phyloP scores from a whole-genome alignment of 2,329 filamentous ascomycete species.

The Metarhizium rileyi region DNA sequence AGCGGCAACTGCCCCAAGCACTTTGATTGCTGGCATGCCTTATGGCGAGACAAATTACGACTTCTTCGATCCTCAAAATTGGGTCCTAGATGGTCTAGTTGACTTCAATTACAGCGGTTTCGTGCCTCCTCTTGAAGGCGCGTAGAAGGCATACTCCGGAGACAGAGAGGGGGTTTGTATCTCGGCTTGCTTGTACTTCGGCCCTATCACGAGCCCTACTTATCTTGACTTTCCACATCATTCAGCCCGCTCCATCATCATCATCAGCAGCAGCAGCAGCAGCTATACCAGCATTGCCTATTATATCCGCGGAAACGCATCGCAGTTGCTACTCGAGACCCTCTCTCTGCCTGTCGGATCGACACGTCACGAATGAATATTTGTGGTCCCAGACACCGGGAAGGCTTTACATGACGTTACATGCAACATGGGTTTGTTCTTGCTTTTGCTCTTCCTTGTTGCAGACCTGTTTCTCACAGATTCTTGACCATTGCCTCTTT shows the following conservation, averaged over 20 bases:
- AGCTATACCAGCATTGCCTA: background rate
- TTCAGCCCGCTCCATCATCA: background rate
- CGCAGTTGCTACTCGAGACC: background rate
- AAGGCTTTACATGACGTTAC: background rate
- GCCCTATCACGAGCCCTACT: background rate
- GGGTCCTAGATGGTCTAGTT: slow-evolving; percentile 81
- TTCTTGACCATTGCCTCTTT: background rate
- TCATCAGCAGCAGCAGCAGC: background rate
- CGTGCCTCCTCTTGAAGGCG: slow-evolving; percentile 43
- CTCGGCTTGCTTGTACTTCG: no score
- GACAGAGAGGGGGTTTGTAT: background rate
- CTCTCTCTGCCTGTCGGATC: background rate
- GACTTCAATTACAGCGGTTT: slow-evolving; percentile 64
- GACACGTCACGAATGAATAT: background rate
- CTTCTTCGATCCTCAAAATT: slow-evolving; percentile 86
- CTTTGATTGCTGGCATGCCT: slow-evolving; percentile 38
- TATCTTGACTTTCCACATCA: background rate
- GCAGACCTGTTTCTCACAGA: background rate
- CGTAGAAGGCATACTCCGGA: slow-evolving; percentile 20
- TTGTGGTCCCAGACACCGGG: background rate
- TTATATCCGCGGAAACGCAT: background rate
- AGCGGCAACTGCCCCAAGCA: slow-evolving; percentile 28
- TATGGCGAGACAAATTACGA: slow-evolving; percentile 64
- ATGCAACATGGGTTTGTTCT: background rate
- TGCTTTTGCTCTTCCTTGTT: background rate